Percentiles rank a stretch among this genome's conserved stretches.
These are phyloP conservation scores for Glaciozyma martinii DNA, from an alignment of 768 basidiomycete genomes.

Conservation along the genomic window DNA sequence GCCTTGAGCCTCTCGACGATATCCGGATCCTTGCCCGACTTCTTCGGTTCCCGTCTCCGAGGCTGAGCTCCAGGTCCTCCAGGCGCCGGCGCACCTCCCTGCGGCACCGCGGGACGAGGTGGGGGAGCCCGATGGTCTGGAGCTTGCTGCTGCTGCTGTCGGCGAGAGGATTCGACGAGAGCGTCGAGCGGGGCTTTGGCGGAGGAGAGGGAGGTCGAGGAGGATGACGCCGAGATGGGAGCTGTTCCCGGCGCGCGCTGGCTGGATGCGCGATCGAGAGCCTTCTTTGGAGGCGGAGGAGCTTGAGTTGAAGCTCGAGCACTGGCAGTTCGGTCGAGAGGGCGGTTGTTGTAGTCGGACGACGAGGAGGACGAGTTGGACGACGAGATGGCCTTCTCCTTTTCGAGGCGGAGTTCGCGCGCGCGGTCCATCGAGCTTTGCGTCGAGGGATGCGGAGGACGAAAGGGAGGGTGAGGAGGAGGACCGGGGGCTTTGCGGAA, in stretches of 20 bases:
- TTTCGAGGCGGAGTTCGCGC: conserved; percentile 11
- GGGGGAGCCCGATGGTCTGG: too few species aligned
- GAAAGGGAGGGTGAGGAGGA: conserved; percentile 36
- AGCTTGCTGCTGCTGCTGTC: conserved; percentile 14
- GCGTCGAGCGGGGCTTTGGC: conserved; percentile 4
- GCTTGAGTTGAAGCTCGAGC: conserved; percentile 45
- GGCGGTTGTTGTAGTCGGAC: conserved; percentile 23
- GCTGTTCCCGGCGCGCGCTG: conserved; percentile 54
- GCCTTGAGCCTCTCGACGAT: conserved; percentile 82
- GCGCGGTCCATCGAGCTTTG: conserved; percentile 13
- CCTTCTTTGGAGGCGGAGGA: conserved; percentile 59
- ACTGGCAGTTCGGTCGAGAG: background rate
- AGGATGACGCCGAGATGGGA: conserved; percentile 7
- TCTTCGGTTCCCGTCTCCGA: conserved; percentile 71
- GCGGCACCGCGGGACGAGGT: conserved; percentile 37
- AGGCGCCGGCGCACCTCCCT: conserved; percentile 29
- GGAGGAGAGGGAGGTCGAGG: background rate
- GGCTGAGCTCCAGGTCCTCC: conserved; percentile 59
- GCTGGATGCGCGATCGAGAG: conserved; percentile 79
- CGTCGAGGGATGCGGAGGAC: conserved; percentile 52
- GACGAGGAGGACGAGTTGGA: background rate
- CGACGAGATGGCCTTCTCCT: conserved; percentile 12
- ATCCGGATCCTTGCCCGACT: conserved; percentile 65
- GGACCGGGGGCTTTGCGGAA: conserved; percentile 27
- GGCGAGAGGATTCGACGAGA: conserved; percentile 20